Conservation (phyloP, 495 filamentous ascomycete genomes). For the Neurospora pannonica region DNA sequence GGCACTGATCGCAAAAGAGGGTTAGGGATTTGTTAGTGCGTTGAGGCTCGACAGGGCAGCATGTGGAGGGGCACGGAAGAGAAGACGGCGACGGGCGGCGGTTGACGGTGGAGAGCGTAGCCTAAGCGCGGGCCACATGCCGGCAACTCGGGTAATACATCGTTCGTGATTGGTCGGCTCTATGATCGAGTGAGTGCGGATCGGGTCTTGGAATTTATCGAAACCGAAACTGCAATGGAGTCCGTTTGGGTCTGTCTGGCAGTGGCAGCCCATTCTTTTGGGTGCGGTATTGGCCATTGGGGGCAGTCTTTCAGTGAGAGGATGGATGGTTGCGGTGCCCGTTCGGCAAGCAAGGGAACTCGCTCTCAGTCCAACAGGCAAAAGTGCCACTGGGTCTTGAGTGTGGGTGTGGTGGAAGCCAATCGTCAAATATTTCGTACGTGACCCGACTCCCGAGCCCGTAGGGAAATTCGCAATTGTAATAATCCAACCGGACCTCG, state of each 20-base stretch:
- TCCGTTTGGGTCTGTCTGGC: background rate
- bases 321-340: background rate
- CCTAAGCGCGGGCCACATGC: slow-evolving; percentile 12
- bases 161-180: slow-evolving; percentile 14
- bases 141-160: slow-evolving; percentile 27
- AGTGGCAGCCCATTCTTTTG: background rate
- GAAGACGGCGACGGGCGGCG: background rate
- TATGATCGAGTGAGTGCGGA: slow-evolving; percentile 5
- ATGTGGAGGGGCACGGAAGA: background rate
- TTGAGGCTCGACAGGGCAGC: background rate
- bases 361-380: background rate
- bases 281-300: background rate
- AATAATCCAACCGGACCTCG: background rate
- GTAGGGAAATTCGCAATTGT: background rate
- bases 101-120: background rate
- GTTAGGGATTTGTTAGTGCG: background rate
- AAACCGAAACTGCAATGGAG: background rate
- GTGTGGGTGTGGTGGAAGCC: background rate
- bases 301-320: background rate
- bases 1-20: background rate
- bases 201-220: slow-evolving; percentile 14
- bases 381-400: background rate
- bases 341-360: background rate
- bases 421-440: slow-evolving; percentile 16
- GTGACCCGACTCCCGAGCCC: background rate